These are phyloP conservation scores for Sporothrix mexicana DNA, from an alignment of 2,329 filamentous ascomycete species.

Conservation along the genomic window DNA sequence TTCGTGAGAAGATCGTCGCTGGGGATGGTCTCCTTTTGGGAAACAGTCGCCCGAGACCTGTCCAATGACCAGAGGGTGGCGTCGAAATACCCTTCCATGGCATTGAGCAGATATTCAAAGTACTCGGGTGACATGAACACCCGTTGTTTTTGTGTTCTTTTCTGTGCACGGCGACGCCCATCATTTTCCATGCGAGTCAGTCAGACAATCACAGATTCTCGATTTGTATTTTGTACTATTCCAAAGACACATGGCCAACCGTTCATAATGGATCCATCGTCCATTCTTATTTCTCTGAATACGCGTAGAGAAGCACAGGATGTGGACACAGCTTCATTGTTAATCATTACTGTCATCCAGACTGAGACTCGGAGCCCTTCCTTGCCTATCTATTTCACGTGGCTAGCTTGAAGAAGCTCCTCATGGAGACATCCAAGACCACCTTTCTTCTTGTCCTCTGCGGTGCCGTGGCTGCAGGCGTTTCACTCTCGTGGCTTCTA, in stretches of 20 bases:
- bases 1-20: constrained; percentile 1
- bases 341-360: background rate
- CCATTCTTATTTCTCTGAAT: background rate
- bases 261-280: background rate
- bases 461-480: constrained; percentile 1
- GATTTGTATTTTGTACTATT: background rate
- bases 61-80: background rate
- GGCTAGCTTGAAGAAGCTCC: background rate
- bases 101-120: no score
- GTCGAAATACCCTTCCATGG: background rate
- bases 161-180: background rate
- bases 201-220: background rate
- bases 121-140: no score
- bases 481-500: constrained; percentile 7
- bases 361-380: background rate
- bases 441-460: background rate
- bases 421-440: background rate
- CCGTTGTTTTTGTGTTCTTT: background rate
- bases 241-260: constrained; percentile 7
- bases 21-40: background rate
- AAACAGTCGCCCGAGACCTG: background rate
- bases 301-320: background rate
- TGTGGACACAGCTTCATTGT: background rate
- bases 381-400: background rate
- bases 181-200: background rate